Evolutionary conservation across 2,329 filamentous ascomycete species (phyloP).

Genomic region (Fusarium palustre): DNA sequence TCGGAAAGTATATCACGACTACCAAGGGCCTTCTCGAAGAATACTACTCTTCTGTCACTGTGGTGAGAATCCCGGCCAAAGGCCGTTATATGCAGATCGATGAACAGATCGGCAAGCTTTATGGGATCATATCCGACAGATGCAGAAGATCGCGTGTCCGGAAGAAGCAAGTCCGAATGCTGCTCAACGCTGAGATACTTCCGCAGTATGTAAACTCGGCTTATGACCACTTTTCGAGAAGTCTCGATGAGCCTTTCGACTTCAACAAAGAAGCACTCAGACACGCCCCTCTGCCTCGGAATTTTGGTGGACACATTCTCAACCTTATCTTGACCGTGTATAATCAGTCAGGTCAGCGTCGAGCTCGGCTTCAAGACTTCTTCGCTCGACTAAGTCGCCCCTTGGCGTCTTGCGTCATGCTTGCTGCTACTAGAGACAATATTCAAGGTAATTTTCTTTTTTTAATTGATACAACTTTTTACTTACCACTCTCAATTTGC

Average conservation of each 20-base stretch:
- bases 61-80: background rate
- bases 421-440: background rate
- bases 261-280: background rate
- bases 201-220: background rate
- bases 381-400: background rate
- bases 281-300: background rate
- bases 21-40: background rate
- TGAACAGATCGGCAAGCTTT: background rate
- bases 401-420: background rate
- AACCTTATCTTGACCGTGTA: background rate
- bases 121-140: background rate
- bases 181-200: background rate
- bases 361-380: background rate
- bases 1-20: background rate
- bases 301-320: background rate
- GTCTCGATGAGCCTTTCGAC: background rate
- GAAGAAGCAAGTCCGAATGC: background rate
- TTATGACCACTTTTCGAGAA: background rate
- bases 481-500: background rate
- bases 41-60: background rate
- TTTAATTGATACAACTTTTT: background rate
- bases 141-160: background rate
- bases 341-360: background rate
- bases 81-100: background rate
- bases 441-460: background rate